These are phyloP conservation scores for Leptographium procerum DNA, from an alignment of 2,329 filamentous ascomycete species.

Conservation along the genomic window DNA sequence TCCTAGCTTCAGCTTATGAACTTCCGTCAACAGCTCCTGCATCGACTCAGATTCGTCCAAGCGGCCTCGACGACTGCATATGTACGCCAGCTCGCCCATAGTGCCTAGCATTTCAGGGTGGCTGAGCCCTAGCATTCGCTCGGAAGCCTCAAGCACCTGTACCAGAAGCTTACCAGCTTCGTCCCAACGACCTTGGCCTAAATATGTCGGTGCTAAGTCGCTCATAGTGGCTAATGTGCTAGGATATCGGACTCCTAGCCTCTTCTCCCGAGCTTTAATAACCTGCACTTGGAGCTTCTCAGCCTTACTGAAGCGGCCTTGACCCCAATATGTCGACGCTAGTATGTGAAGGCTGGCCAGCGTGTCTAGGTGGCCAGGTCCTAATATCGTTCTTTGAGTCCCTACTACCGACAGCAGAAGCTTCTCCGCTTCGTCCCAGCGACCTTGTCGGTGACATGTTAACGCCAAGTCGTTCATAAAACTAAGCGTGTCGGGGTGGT, in stretches of 20 bases:
- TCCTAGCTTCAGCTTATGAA: not conserved
- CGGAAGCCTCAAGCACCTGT: not conserved
- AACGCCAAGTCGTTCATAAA: not conserved
- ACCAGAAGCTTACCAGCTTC: not conserved
- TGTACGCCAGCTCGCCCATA: not conserved
- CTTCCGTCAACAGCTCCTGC: not conserved
- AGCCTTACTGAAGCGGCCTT: not conserved
- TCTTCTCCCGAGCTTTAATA: not conserved
- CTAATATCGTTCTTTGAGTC: not conserved
- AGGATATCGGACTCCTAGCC: not conserved
- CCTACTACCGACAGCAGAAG: not conserved
- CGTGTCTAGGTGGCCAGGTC: not conserved
- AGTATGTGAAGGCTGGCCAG: not conserved
- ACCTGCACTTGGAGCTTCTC: not conserved
- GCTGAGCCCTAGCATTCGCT: not conserved
- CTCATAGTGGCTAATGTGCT: not conserved
- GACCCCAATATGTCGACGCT: not conserved
- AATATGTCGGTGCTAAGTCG: not conserved
- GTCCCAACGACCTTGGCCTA: not conserved
- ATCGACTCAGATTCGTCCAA: not conserved
- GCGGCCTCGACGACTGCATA: not conserved
- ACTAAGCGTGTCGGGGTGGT: slow-evolving; percentile 1
- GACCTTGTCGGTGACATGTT: not conserved
- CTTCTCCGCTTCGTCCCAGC: not conserved
- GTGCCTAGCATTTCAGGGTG: not conserved